Conservation (phyloP, 2,329 filamentous ascomycete species). For the Exophiala xenobiotica region DNA sequence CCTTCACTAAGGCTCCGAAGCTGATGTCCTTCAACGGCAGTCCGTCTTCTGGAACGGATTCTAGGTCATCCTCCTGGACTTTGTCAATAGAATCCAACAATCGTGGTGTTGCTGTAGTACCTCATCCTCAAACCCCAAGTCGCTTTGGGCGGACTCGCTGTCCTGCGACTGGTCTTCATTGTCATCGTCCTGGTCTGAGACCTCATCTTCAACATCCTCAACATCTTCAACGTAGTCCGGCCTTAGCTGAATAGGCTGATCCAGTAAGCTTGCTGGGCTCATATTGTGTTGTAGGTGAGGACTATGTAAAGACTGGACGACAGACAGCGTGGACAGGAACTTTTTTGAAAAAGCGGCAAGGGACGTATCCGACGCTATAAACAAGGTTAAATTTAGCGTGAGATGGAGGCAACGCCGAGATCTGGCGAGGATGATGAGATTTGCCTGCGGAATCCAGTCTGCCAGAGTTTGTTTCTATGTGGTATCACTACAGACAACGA, state of each 20-base stretch:
- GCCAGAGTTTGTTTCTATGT: not conserved
- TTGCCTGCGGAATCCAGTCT: not conserved
- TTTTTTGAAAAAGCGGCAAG: slow-evolving; percentile 6
- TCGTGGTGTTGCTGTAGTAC: not conserved
- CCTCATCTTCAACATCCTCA: slow-evolving; percentile 37
- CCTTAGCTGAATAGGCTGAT: slow-evolving; percentile 21
- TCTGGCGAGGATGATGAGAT: not conserved
- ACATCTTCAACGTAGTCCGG: slow-evolving; percentile 36
- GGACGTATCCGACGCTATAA: slow-evolving; percentile 1
- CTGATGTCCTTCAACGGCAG: slow-evolving; percentile 63
- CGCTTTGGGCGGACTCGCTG: slow-evolving; percentile 4
- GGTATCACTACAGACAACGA: too few species aligned
- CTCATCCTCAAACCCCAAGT: slow-evolving; percentile 10
- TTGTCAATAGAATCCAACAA: slow-evolving; percentile 1
- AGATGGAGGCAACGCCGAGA: not conserved
- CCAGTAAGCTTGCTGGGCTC: slow-evolving; percentile 10
- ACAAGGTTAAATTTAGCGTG: not conserved
- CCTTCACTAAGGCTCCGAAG: slow-evolving; percentile 86
- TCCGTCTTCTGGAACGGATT: slow-evolving; percentile 40
- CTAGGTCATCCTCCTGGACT: slow-evolving; percentile 33
- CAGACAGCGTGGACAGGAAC: not conserved
- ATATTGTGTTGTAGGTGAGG: slow-evolving; percentile 9
- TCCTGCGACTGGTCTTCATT: slow-evolving; percentile 8
- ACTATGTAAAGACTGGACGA: not conserved
- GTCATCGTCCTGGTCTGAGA: slow-evolving; percentile 6